Base-by-base conservation (phyloP, 441 rosid genomes). In the Pelargonium fulgidum region DNA sequence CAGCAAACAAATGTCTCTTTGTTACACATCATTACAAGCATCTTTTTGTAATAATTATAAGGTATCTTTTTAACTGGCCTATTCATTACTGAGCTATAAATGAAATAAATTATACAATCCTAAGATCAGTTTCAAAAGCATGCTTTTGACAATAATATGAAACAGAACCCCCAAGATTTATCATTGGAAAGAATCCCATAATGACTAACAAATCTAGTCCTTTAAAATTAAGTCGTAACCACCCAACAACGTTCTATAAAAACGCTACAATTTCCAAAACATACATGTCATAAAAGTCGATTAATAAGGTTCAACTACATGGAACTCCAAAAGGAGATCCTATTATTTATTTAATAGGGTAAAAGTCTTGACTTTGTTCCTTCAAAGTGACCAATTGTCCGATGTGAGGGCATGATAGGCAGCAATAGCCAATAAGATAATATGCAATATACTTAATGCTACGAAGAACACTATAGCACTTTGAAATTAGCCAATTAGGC, bases 391-490 rank as follows among this genome's bases (percentile, higher is more conserved):
- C 14, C 16, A 48, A 3, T 48, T 48, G 56, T 48, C 22, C 50
- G 58, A 70, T 72, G 73, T 73, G 41, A 16, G 78, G 73, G 75
- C 78, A 64, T 72, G 72, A 78, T 78, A 75, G 80, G 85, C 80
- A 76, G 80, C 80, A 63, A 47, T 69, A 63, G 77, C 16, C 10
- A n/a, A 13, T 1, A 29, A 29, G 36, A 29, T 29, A 1, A 1
- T 29, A 29, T 29, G 3, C 3, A 1, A 29, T 29, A 4, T 29
- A 1, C 36, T 29, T 29, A 29, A 29, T 3, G 36, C 36, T 29
- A 29, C 36, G 4, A 29, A 29, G 36, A 29, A 29, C 36, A 29
- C 36, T 29, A 1, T 75, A 52, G 67, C 78, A 79, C 76, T 33
- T 65, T 50, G 17, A 73, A 64, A 71, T 71, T 61, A 72, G 67